Evolutionary conservation across 2,329 filamentous ascomycete species (phyloP).

Genomic region (Talaromyces sp.): DNA sequence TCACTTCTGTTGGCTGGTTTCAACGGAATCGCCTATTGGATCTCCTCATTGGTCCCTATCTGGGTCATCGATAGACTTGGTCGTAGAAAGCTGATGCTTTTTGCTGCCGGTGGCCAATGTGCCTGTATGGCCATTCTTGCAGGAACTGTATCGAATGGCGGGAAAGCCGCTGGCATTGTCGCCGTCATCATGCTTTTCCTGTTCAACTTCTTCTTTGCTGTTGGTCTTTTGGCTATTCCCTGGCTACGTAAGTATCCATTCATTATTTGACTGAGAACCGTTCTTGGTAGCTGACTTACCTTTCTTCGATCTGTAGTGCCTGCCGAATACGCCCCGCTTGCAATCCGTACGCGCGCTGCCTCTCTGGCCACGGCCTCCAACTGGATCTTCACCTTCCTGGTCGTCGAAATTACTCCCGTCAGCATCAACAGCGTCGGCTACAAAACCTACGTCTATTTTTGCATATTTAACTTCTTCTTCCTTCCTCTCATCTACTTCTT

Average conservation of each 20-base stretch:
- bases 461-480: slow-evolving; percentile 6
- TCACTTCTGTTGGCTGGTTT: slow-evolving; percentile 12
- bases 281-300: not conserved
- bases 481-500: slow-evolving; percentile 13
- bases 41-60: slow-evolving; percentile 19
- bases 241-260: not conserved
- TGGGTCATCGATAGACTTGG: slow-evolving; percentile 22
- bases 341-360: slow-evolving; percentile 10
- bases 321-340: slow-evolving; percentile 10
- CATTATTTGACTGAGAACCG: not conserved
- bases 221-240: slow-evolving; percentile 8
- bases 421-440: slow-evolving; percentile 12
- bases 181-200: slow-evolving; percentile 5
- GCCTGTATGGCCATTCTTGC: slow-evolving; percentile 22
- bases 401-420: slow-evolving; percentile 9
- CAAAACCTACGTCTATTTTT: slow-evolving; percentile 8
- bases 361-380: not conserved
- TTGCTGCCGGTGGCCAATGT: slow-evolving; percentile 18
- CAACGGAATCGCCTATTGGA: slow-evolving; percentile 6
- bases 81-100: slow-evolving; percentile 21
- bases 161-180: slow-evolving; percentile 8
- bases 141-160: not conserved
- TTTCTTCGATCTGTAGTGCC: not conserved
- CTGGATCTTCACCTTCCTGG: not conserved
- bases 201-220: slow-evolving; percentile 11